phyloP scores from a whole-genome alignment of 495 filamentous ascomycete species.

The Lindgomyces ingoldianus region DNA sequence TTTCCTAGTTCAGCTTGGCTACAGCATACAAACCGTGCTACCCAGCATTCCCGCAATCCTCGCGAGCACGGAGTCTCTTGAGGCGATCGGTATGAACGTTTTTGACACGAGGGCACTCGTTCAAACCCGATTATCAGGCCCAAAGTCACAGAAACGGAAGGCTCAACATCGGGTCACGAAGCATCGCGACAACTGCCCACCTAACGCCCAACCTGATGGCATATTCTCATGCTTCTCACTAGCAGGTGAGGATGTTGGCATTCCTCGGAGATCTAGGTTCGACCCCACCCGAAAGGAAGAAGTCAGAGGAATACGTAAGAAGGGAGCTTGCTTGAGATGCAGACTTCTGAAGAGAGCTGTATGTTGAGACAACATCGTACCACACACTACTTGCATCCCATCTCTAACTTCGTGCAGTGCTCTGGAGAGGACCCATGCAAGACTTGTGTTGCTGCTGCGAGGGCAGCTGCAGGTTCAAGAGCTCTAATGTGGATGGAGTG shows the following conservation, averaged over 20 bases:
- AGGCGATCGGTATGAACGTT: too few species aligned
- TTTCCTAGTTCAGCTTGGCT: not conserved
- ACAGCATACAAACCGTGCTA: not conserved
- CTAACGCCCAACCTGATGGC: not conserved
- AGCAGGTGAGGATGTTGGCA: conserved; percentile 7
- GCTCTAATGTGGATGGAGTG: conserved; percentile 28
- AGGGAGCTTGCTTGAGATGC: conserved; percentile 23
- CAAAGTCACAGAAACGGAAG: not conserved
- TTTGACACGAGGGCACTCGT: too few species aligned
- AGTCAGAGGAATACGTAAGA: conserved; percentile 11
- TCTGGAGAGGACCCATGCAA: conserved; percentile 32
- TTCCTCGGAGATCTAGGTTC: conserved; percentile 18
- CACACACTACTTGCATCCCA: too few species aligned
- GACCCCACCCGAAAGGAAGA: conserved; percentile 12
- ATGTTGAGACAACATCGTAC: not conserved
- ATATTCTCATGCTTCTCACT: conserved; percentile 20
- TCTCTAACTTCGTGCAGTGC: conserved; percentile 22
- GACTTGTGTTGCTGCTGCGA: conserved; percentile 18
- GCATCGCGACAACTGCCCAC: not conserved
- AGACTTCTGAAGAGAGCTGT: conserved; percentile 24
- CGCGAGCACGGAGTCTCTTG: too few species aligned
- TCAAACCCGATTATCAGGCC: too few species aligned
- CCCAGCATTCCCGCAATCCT: too few species aligned
- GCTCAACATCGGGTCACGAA: not conserved
- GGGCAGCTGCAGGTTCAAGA: conserved; percentile 17